Evolutionary conservation across 805 yeast genomes (phyloP), one percentile per base, ranked within the genome.

Genomic region (Suhomyces pyralidae): DNA sequence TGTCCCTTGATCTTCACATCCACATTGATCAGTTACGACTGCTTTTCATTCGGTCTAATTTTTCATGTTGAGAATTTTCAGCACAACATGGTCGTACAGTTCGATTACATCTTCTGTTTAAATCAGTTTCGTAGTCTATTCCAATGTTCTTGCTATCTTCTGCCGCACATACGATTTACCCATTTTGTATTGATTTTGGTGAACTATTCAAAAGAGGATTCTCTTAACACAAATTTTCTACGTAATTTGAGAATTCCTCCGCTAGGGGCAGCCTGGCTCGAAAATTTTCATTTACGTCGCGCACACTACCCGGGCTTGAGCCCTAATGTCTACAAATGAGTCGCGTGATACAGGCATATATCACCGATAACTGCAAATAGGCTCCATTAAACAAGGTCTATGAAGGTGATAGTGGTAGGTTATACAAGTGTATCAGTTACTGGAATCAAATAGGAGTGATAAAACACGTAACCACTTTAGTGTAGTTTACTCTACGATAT

Each of bases 91-190:
- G 15, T 14, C n/a, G 36, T 6, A n/a, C 17, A n/a, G 17, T 2
- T 32, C 9, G 8, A 32, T 14, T n/a, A n/a, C 7, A 32, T n/a
- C 36, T n/a, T 32, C 36, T 14, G 17, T 32, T 32, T 17, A 32
- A n/a, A 32, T 32, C 36, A 32, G n/a, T 17, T 32, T 32, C 36
- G 36, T 32, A 32, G 36, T 32, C 17, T 32, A 32, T 32, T n/a
- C 36, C 36, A 32, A 3, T 32, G 17, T 2, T 32, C 36, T 6
- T 9, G 3, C 36, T 15, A 17, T 17, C 24, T 6, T 38, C 42
- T 19, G 42, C 24, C 19, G 20, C 62, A 68, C 73, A 59, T 69
- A 69, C 73, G 73, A 67, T 68, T 69, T 69, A 67, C 71, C 73
- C 73, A 69, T 69, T 57, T 63, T 68, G 56, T 50, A 56, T 53